Percentiles rank a stretch among this genome's conserved stretches.
These are phyloP conservation scores for Candida neerlandica DNA, from an alignment of 1,139 yeast species.

Conservation along the genomic window DNA sequence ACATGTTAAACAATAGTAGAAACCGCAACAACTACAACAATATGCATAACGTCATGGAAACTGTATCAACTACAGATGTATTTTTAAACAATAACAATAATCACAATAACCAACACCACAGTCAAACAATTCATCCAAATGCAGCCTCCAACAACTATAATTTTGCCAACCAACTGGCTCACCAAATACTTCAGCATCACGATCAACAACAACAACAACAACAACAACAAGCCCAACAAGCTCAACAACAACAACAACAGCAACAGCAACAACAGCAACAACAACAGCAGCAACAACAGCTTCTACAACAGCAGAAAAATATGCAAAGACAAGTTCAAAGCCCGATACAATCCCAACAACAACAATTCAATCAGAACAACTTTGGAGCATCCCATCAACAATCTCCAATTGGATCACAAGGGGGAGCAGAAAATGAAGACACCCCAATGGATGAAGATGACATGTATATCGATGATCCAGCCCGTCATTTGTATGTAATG, in stretches of 20 bases:
- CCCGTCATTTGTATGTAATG: constrained; percentile 87
- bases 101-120: constrained; percentile 8
- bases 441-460: constrained; percentile 41
- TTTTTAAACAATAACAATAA: constrained; percentile 52
- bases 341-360: constrained; percentile 15
- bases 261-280: constrained; percentile 19
- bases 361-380: constrained; percentile 8
- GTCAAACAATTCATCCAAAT: constrained; percentile 11
- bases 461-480: constrained; percentile 87
- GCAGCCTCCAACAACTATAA: constrained; percentile 12
- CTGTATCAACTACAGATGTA: constrained; percentile 88
- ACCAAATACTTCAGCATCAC: constrained; percentile 20
- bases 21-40: constrained; percentile 42
- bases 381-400: constrained; percentile 18
- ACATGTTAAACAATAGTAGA: constrained; percentile 36
- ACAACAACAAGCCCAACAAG: constrained; percentile 19
- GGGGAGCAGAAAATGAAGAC: constrained; percentile 12
- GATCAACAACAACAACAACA: constrained; percentile 20
- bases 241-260: constrained; percentile 18
- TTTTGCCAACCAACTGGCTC: constrained; percentile 18
- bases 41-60: constrained; percentile 59
- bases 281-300: constrained; percentile 20
- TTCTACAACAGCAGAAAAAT: constrained; percentile 20
- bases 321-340: constrained; percentile 18
- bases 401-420: constrained; percentile 19